A percentile compares a stretch with the other conserved stretches of the same genome.
phyloP scores from a whole-genome alignment of 2,329 filamentous ascomycete genomes.

The Cytospora piceicola region DNA sequence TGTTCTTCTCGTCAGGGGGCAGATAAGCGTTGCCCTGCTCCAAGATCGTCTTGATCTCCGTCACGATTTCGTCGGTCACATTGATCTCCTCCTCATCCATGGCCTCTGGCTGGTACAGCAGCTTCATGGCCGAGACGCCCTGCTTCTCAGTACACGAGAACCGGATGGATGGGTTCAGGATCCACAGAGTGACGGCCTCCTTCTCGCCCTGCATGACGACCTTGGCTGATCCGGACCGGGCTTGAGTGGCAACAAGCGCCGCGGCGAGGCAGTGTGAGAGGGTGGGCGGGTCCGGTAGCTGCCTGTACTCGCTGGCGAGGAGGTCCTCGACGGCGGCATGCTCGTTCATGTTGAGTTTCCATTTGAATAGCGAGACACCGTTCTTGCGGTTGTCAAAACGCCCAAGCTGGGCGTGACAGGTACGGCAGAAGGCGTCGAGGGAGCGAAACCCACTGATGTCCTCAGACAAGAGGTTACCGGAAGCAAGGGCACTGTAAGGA shows the following conservation, averaged over 20 bases:
- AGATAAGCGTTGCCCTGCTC: conserved; percentile 46
- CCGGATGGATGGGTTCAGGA: conserved; percentile 58
- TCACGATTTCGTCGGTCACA: conserved; percentile 56
- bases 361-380: conserved; percentile 60
- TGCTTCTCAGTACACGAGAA: conserved; percentile 50
- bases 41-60: conserved; percentile 49
- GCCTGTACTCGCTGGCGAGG: conserved; percentile 21
- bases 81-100: conserved; percentile 57
- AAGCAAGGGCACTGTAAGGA: conserved; percentile 7
- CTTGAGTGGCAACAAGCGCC: conserved; percentile 56
- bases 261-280: conserved; percentile 57
- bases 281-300: conserved; percentile 39
- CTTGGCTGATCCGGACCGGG: conserved; percentile 62
- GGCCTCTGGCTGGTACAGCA: conserved; percentile 53
- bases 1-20: conserved; percentile 22
- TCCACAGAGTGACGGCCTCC: conserved; percentile 47
- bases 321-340: conserved; percentile 32
- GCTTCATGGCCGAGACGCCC: conserved; percentile 51
- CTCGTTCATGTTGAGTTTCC: conserved; percentile 53
- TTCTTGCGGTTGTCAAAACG: conserved; percentile 49
- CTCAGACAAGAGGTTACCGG: not conserved
- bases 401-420: conserved; percentile 53
- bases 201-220: conserved; percentile 53
- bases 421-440: conserved; percentile 50
- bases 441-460: conserved; percentile 15